A percentile compares a stretch with the other conserved stretches of the same genome.
Conservation (phyloP, 2,329 filamentous ascomycete species). For the Beauveria bassiana region DNA sequence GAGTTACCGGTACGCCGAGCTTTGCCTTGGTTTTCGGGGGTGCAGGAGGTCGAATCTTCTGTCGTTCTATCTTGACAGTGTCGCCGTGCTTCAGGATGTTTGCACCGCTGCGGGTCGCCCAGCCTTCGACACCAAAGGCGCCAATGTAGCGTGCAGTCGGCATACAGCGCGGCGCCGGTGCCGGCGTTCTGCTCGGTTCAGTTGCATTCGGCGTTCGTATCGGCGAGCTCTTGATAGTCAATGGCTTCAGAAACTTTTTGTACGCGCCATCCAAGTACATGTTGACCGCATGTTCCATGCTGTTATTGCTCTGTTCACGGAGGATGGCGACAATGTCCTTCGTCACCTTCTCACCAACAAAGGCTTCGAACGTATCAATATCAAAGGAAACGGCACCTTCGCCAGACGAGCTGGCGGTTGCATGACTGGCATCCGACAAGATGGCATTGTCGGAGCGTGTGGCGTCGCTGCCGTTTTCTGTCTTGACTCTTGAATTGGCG, state of each 20-base stretch:
- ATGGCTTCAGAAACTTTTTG: slow-evolving; percentile 35
- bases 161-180: slow-evolving; percentile 20
- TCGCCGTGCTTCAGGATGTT: slow-evolving; percentile 75
- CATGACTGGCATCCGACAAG: background rate
- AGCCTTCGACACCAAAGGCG: slow-evolving; percentile 83
- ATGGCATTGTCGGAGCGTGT: slow-evolving; percentile 11
- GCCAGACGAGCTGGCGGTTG: slow-evolving; percentile 18
- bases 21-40: slow-evolving; percentile 37
- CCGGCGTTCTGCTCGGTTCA: slow-evolving; percentile 10
- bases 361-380: slow-evolving; percentile 47
- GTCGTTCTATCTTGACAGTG: slow-evolving; percentile 75
- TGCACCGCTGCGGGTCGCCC: slow-evolving; percentile 79
- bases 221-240: background rate
- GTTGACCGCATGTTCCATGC: slow-evolving; percentile 56
- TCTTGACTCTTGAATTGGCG: slow-evolving; percentile 4
- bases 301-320: slow-evolving; percentile 45
- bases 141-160: slow-evolving; percentile 66
- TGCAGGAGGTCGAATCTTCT: slow-evolving; percentile 59
- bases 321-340: slow-evolving; percentile 41
- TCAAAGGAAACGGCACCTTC: slow-evolving; percentile 38
- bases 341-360: slow-evolving; percentile 51
- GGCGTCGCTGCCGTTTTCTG: slow-evolving; percentile 11
- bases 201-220: slow-evolving; percentile 6
- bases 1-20: slow-evolving; percentile 25
- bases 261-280: slow-evolving; percentile 66